Percentiles rank a stretch among this genome's conserved stretches.
Conservation (phyloP, 192 early-diverging fungal species). For the Coemansia sp. region DNA sequence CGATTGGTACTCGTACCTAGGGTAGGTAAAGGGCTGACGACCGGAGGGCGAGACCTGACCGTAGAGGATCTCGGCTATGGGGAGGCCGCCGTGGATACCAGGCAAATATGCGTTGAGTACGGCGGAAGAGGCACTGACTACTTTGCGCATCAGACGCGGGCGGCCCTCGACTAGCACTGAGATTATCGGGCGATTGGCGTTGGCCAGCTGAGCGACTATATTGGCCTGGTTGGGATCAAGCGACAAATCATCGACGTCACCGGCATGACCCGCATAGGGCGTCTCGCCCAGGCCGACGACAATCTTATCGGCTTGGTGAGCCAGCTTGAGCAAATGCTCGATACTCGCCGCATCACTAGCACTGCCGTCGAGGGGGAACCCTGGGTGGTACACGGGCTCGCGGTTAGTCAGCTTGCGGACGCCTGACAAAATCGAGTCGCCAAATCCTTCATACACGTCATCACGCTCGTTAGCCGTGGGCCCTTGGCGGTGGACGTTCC, state of each 20-base stretch:
- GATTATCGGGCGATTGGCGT: slow-evolving; percentile 39
- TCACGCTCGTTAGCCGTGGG: slow-evolving; percentile 14
- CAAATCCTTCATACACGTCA: slow-evolving; percentile 30
- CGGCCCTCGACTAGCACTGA: slow-evolving; percentile 61
- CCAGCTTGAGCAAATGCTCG: slow-evolving; percentile 18
- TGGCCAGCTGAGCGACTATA: slow-evolving; percentile 26
- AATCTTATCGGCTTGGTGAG: slow-evolving; percentile 40
- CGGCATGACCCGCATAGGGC: slow-evolving; percentile 15
- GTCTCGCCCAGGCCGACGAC: slow-evolving; percentile 41
- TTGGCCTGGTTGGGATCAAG: slow-evolving; percentile 41
- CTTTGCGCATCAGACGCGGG: slow-evolving; percentile 58
- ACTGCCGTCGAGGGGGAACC: slow-evolving; percentile 19
- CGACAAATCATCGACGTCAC: slow-evolving; percentile 15
- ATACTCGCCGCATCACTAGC: not conserved
- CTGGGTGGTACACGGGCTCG: slow-evolving; percentile 20
- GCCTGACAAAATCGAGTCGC: slow-evolving; percentile 23
- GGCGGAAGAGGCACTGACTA: slow-evolving; percentile 44
- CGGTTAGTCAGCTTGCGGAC: slow-evolving; percentile 15
- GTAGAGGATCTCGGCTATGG: slow-evolving; percentile 63
- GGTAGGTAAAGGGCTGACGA: slow-evolving; percentile 63
- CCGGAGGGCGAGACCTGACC: slow-evolving; percentile 63
- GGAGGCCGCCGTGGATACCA: slow-evolving; percentile 62
- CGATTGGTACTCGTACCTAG: slow-evolving; percentile 50
- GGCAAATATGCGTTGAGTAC: slow-evolving; percentile 60
- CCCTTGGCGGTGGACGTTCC: slow-evolving; percentile 60